phyloP scores from a whole-genome alignment of 192 early-diverging fungal genomes.

The Podila verticillata region DNA sequence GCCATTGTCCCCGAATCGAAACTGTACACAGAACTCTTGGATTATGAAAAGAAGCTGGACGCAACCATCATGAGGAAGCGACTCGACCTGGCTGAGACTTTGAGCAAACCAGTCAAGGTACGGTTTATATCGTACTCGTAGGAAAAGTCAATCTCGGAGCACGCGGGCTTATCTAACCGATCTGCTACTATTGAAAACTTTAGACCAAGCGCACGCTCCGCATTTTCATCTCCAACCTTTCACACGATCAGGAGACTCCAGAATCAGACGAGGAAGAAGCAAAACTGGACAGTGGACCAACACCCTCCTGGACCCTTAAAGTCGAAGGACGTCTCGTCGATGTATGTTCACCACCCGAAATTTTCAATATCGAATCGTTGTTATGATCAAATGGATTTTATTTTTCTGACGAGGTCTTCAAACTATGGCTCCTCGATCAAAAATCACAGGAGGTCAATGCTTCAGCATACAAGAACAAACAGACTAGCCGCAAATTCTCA shows the following conservation, averaged over 20 bases:
- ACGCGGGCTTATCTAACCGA: too few relatives aligned
- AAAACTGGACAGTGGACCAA: conserved; percentile 57
- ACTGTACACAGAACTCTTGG: conserved; percentile 85
- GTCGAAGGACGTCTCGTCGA: conserved; percentile 93
- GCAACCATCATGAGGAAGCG: conserved; percentile 90
- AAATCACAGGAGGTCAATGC: conserved; percentile 28
- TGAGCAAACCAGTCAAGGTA: conserved; percentile 79
- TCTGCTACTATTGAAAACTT: background rate
- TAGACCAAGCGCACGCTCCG: conserved; percentile 83
- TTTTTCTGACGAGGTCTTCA: background rate
- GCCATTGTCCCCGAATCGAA: conserved; percentile 92
- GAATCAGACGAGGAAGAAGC: conserved; percentile 56
- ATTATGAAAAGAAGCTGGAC: conserved; percentile 91
- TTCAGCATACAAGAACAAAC: conserved; percentile 67
- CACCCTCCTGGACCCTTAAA: conserved; percentile 91
- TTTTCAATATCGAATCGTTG: background rate
- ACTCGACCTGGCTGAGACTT: conserved; percentile 87
- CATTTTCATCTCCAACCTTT: conserved; percentile 91
- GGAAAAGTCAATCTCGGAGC: background rate
- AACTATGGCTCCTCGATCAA: background rate
- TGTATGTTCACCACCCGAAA: conserved; percentile 45
- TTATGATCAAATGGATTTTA: background rate
- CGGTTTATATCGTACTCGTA: background rate
- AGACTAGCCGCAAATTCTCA: conserved; percentile 82
- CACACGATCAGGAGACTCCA: conserved; percentile 76